Conservation (phyloP, 2,329 filamentous ascomycete species). For the Fusarium compactum region DNA sequence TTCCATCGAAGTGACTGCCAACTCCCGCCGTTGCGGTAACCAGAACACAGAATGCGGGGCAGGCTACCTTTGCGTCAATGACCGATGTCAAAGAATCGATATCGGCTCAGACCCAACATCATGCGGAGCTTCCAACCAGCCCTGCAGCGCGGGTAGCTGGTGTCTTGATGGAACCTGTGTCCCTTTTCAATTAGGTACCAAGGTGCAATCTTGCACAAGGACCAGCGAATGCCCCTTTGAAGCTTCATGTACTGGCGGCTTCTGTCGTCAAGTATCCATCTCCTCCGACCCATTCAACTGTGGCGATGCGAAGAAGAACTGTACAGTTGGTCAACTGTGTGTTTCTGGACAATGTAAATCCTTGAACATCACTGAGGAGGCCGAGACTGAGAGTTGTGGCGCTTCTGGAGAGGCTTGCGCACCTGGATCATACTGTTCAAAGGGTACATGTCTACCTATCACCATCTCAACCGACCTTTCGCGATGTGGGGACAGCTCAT, state of each 20-base stretch:
- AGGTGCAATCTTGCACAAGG: constrained; percentile 27
- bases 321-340: constrained; percentile 26
- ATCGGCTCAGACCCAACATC: constrained; percentile 32
- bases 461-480: constrained; percentile 26
- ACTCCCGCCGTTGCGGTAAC: constrained; percentile 26
- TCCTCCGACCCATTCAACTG: constrained; percentile 29
- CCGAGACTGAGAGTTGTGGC: constrained; percentile 10
- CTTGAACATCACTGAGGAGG: constrained; percentile 13
- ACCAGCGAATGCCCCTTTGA: constrained; percentile 22
- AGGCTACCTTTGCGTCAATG: constrained; percentile 37
- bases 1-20: constrained; percentile 26
- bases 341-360: constrained; percentile 22
- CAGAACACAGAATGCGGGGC: constrained; percentile 2
- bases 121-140: constrained; percentile 20
- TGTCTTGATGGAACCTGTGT: constrained; percentile 37
- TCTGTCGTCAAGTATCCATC: constrained; percentile 28
- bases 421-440: constrained; percentile 25
- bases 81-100: constrained; percentile 23
- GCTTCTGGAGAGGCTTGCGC: background rate
- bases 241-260: constrained; percentile 6
- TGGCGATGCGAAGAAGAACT: constrained; percentile 11
- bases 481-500: constrained; percentile 10
- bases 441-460: constrained; percentile 13
- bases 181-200: constrained; percentile 34
- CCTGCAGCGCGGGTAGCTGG: constrained; percentile 36